Conservation (phyloP, 495 filamentous ascomycete species). For the Entonaema liquescens region DNA sequence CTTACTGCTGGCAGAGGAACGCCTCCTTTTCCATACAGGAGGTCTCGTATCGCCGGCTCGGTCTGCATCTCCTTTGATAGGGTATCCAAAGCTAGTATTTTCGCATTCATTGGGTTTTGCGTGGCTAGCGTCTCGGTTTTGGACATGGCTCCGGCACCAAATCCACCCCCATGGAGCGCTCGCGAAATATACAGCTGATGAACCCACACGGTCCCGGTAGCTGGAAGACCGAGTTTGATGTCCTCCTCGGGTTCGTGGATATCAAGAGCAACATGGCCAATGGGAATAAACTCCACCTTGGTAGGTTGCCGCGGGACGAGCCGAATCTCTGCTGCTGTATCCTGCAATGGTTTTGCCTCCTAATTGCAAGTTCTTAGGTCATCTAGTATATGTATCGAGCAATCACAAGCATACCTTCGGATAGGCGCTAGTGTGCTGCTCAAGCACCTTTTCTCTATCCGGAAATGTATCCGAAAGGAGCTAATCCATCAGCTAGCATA, state of each 20-base stretch:
- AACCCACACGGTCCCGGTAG: constrained; percentile 46
- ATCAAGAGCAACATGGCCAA: constrained; percentile 54
- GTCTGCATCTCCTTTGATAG: constrained; percentile 41
- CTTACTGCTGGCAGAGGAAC: constrained; percentile 40
- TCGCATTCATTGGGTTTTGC: constrained; percentile 46
- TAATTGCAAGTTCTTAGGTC: constrained; percentile 19
- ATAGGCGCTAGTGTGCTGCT: constrained; percentile 37
- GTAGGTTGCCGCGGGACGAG: constrained; percentile 43
- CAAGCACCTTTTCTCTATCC: constrained; percentile 34
- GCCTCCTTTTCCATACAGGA: constrained; percentile 30
- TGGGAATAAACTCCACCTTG: constrained; percentile 45
- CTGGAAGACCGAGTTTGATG: constrained; percentile 34
- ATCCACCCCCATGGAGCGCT: constrained; percentile 47
- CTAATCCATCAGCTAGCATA: constrained; percentile 25
- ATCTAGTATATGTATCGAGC: neutral
- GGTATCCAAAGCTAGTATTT: constrained; percentile 48
- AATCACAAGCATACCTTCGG: constrained; percentile 34
- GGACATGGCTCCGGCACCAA: constrained; percentile 53
- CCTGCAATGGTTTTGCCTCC: constrained; percentile 44
- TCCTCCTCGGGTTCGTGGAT: constrained; percentile 44
- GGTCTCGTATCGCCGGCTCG: constrained; percentile 25
- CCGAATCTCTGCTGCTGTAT: constrained; percentile 45
- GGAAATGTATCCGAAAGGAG: constrained; percentile 43
- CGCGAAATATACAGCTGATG: constrained; percentile 52
- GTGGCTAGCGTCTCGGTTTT: constrained; percentile 46